Base-by-base conservation (phyloP, 1,284 basidiomycete genomes). In the Leccinum ambiguum region DNA sequence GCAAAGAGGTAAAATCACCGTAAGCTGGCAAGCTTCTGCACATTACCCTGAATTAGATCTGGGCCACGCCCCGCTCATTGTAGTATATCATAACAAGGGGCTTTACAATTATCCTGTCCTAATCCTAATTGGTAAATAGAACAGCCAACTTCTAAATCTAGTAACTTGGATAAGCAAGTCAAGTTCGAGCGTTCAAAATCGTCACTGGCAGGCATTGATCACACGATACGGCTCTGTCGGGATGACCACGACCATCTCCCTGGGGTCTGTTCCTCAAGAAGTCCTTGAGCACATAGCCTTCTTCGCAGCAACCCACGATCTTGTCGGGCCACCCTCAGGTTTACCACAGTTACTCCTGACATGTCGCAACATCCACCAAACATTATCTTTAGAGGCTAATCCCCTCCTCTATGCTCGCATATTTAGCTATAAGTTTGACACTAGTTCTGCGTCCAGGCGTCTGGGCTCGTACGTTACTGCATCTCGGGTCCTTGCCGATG, bases 201-300 rank as follows among this genome's bases (percentile, higher is more conserved):
- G 10, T 36, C 33, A 36, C 33, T 36, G 10, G 33, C 33, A 36
- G 36, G 39, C 41, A 3, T 16, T 45, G 45, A 45, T 45, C 45
- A 45, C 45, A 45, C 53, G 21, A 56, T 36, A 33, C 30, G 26
- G 30, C 56, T 58, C 41, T 6, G 36, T 60, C 59, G 16, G 64
- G 11, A 76, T 74, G 74, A 54, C 65, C 41, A 43, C 53, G 45
- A 39, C 64, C 18, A 33, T 62, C 11, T 65, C 65, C 14, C 72
- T 93, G 59, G 59, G 21, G 50, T 73, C 66, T 8, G 61, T 76
- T 62, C 92, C 92, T 39, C 81, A 82, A 68, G 90, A 93, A 75
- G 80, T 94, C 66, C 81, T 94, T 54, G 85, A 89, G 67, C 80
- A 84, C 63, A 87, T 94, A 69, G 89, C 87, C 6, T 84, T 83